Conservation (phyloP, 75 land plant genomes). For the Selaginella tamariscina region DNA sequence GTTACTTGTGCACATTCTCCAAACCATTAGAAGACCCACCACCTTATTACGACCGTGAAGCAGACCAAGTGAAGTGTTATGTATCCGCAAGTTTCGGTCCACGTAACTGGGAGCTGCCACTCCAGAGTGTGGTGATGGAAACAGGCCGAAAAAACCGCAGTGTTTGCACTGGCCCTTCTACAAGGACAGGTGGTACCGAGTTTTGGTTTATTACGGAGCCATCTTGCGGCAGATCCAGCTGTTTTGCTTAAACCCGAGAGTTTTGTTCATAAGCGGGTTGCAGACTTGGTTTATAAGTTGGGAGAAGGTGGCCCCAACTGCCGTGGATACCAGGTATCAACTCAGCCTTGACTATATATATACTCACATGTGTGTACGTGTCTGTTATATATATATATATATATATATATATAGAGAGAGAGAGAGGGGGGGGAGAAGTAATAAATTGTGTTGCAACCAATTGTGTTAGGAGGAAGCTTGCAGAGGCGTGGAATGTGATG, state of each 20-base stretch:
- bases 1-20: slow-evolving; percentile 64
- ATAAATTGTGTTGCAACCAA: too few relatives aligned
- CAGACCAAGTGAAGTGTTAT: slow-evolving; percentile 54
- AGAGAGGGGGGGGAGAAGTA: too few relatives aligned
- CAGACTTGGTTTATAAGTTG: slow-evolving; percentile 48
- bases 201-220: slow-evolving; percentile 27
- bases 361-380: too few relatives aligned
- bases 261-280: slow-evolving; percentile 50
- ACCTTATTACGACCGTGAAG: slow-evolving; percentile 58
- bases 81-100: slow-evolving; percentile 69
- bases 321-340: slow-evolving; percentile 51
- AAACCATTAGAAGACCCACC: slow-evolving; percentile 63
- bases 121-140: slow-evolving; percentile 35
- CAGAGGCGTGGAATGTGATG: not conserved
- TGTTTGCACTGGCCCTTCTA: slow-evolving; percentile 74
- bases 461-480: slow-evolving; percentile 20
- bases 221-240: slow-evolving; percentile 51
- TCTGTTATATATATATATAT: too few relatives aligned
- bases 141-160: slow-evolving; percentile 27
- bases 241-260: slow-evolving; percentile 48
- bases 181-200: slow-evolving; percentile 80
- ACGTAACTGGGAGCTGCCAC: slow-evolving; percentile 72
- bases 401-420: too few relatives aligned
- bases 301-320: slow-evolving; percentile 18
- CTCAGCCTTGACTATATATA: too few relatives aligned